Evolutionary conservation across 495 filamentous ascomycete species (phyloP).

Genomic region (Halenospora varia): DNA sequence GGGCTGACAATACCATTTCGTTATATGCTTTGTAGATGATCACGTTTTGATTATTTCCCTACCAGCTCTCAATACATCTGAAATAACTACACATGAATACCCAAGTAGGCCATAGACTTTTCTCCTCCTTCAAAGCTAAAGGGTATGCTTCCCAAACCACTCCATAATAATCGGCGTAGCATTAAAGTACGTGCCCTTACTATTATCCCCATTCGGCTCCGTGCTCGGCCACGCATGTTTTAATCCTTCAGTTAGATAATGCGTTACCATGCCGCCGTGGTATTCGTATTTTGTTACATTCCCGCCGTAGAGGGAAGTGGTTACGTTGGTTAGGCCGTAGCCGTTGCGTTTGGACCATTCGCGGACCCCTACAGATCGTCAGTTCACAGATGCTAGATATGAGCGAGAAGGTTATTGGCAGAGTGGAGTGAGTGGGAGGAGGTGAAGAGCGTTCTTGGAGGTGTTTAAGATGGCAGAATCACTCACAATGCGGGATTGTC

Average conservation of each 20-base stretch:
- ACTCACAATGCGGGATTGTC: conserved; percentile 34
- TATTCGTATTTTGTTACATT: conserved; percentile 9
- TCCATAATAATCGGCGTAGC: conserved; percentile 36
- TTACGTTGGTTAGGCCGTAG: conserved; percentile 24
- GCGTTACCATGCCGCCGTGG: conserved; percentile 19
- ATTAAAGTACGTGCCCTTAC: conserved; percentile 28
- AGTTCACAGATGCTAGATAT: too few relatives aligned
- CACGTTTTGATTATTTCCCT: too few relatives aligned
- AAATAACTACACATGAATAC: too few relatives aligned
- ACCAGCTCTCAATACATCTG: too few relatives aligned
- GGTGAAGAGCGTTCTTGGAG: too few relatives aligned
- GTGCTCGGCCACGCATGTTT: conserved; percentile 44
- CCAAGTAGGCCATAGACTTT: too few relatives aligned
- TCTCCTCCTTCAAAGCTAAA: conserved; percentile 10
- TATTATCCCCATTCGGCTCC: conserved; percentile 35
- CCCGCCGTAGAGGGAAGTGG: conserved; percentile 14
- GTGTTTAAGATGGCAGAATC: too few relatives aligned
- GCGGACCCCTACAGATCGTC: too few relatives aligned
- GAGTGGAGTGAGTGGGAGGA: too few relatives aligned
- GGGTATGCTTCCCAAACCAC: conserved; percentile 30
- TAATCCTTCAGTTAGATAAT: conserved; percentile 22
- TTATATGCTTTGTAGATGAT: too few relatives aligned
- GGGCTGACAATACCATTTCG: background rate
- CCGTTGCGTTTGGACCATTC: conserved; percentile 37
- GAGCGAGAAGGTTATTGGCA: too few relatives aligned